Percentiles rank a stretch among this genome's conserved stretches.
Evolutionary conservation across 345 rosid species (phyloP).

Genomic region (Pseudoturritis turrita): DNA sequence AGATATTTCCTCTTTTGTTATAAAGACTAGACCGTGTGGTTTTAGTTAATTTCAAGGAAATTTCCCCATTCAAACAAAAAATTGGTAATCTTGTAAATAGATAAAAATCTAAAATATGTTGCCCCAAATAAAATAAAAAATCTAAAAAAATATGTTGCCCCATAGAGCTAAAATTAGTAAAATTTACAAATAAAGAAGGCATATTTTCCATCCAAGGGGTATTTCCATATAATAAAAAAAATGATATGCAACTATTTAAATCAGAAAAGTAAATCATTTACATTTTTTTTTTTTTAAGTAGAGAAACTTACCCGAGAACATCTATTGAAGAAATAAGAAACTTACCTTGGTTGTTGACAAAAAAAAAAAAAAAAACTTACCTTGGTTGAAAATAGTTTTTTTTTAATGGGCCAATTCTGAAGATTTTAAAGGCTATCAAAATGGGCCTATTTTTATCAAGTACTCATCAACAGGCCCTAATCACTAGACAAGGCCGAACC

Average conservation of each 20-base stretch:
- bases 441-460: constrained; percentile 6
- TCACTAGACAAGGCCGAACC: neutral
- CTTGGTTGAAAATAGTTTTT: too few species aligned
- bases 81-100: constrained; percentile 1
- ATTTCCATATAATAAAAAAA: too few species aligned
- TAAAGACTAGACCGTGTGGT: neutral
- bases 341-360: too few species aligned
- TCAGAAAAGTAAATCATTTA: neutral
- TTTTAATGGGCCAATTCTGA: neutral
- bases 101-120: neutral
- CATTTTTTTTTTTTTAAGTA: too few species aligned
- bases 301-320: neutral
- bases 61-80: neutral
- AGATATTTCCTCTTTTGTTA: constrained; percentile 27
- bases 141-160: too few species aligned
- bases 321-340: neutral
- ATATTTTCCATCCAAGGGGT: neutral
- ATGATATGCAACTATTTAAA: too few species aligned
- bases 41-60: neutral
- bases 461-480: neutral
- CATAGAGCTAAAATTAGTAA: neutral
- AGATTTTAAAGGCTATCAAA: neutral
- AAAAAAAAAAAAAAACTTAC: too few species aligned
- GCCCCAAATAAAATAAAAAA: too few species aligned
- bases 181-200: neutral